Conservation (phyloP, 345 rosid genomes). For the Mangifera indica region DNA sequence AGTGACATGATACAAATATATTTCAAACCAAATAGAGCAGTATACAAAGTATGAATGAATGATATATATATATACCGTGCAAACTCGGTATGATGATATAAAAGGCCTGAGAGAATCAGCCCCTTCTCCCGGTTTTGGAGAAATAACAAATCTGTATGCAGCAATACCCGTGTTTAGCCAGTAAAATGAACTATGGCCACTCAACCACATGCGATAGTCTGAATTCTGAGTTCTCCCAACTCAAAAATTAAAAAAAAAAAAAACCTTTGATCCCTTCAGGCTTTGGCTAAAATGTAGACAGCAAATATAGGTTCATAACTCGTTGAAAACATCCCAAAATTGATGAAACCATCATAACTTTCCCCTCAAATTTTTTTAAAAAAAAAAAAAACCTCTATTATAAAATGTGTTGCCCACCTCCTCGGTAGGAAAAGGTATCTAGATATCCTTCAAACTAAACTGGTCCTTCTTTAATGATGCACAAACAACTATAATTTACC, state of each 20-base stretch:
- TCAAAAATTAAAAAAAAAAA: neutral
- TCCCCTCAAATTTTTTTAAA: neutral
- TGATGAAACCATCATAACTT: neutral
- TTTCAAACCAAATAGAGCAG: constrained; percentile 3
- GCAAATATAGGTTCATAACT: neutral
- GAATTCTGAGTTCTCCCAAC: neutral
- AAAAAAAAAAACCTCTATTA: no score
- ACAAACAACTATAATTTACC: neutral
- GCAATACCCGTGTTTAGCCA: constrained; percentile 12
- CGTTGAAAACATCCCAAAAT: neutral
- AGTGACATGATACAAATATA: constrained; percentile 1
- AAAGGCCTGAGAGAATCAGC: constrained; percentile 45
- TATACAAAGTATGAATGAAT: constrained; percentile 1
- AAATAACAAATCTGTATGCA: constrained; percentile 35
- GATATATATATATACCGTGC: constrained; percentile 41
- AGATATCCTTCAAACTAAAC: neutral
- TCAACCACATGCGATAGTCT: neutral
- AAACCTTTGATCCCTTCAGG: neutral
- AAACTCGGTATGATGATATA: constrained; percentile 65
- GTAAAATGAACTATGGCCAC: neutral
- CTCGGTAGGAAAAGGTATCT: neutral
- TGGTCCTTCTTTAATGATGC: no score
- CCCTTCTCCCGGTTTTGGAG: constrained; percentile 37
- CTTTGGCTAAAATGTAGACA: neutral
- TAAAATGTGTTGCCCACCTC: neutral